A percentile compares a stretch with the other conserved stretches of the same genome.
These are phyloP conservation scores for Nakazawaea sp. DNA, from an alignment of 805 yeast species.

Conservation along the genomic window DNA sequence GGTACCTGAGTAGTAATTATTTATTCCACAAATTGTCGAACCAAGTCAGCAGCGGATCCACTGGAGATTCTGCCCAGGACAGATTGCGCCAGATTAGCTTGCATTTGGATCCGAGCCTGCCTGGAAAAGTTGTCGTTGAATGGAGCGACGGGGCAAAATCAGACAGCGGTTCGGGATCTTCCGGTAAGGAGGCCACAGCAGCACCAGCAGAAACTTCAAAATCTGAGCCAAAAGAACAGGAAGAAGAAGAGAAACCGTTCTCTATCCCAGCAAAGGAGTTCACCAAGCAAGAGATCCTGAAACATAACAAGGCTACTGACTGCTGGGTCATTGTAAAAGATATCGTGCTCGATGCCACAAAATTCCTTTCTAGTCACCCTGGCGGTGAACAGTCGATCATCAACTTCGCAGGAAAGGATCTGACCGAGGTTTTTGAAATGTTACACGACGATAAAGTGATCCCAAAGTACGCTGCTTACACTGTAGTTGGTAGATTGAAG, in stretches of 20 bases:
- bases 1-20: conserved; percentile 26
- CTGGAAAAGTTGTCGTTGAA: conserved; percentile 29
- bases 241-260: conserved; percentile 18
- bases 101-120: conserved; percentile 34
- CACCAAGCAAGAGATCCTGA: conserved; percentile 37
- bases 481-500: conserved; percentile 45
- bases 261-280: conserved; percentile 41
- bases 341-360: conserved; percentile 41
- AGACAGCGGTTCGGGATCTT: not conserved
- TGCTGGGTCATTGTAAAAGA: conserved; percentile 52
- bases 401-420: conserved; percentile 69
- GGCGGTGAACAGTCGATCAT: conserved; percentile 74
- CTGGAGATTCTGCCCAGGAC: conserved; percentile 16
- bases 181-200: conserved; percentile 7
- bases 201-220: not conserved
- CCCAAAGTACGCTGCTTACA: conserved; percentile 37
- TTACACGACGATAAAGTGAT: conserved; percentile 52
- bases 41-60: not conserved
- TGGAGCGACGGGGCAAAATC: conserved; percentile 17
- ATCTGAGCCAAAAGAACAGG: not conserved
- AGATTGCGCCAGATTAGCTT: conserved; percentile 35
- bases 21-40: conserved; percentile 17
- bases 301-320: conserved; percentile 37
- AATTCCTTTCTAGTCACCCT: conserved; percentile 44
- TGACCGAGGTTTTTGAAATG: conserved; percentile 51